These are phyloP conservation scores for Boletus edulis DNA, from an alignment of 768 basidiomycete genomes.

Conservation along the genomic window DNA sequence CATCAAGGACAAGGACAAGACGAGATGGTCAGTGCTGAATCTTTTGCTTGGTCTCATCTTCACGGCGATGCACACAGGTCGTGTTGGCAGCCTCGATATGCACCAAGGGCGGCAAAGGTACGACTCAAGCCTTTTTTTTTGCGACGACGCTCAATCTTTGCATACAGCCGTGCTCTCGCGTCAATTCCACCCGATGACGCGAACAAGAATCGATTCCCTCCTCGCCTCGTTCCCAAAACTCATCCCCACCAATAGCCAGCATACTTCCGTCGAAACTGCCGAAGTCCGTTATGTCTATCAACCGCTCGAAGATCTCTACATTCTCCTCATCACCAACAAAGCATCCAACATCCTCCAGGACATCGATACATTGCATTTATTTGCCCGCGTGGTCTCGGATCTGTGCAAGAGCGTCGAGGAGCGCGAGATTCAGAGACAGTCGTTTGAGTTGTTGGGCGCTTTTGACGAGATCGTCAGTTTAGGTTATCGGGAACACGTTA, in stretches of 20 bases:
- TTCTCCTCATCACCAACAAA: slow-evolving; percentile 96
- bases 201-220: slow-evolving; percentile 90
- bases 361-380: slow-evolving; percentile 93
- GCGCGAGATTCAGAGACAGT: slow-evolving; percentile 83
- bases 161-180: slow-evolving; percentile 86
- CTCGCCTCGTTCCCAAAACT: slow-evolving; percentile 97
- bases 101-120: slow-evolving; percentile 91
- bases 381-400: slow-evolving; percentile 91
- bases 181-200: slow-evolving; percentile 92
- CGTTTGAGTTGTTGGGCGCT: slow-evolving; percentile 91
- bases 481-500: slow-evolving; percentile 80
- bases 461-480: slow-evolving; percentile 96
- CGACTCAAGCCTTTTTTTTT: slow-evolving; percentile 24
- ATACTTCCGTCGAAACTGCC: slow-evolving; percentile 93
- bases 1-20: not conserved
- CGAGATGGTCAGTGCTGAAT: slow-evolving; percentile 20
- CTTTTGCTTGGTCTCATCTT: not conserved
- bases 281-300: slow-evolving; percentile 98
- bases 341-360: slow-evolving; percentile 99
- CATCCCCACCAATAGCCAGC: slow-evolving; percentile 91
- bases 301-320: slow-evolving; percentile 94
- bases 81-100: slow-evolving; percentile 94
- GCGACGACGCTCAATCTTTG: not conserved
- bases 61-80: slow-evolving; percentile 48
- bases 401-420: slow-evolving; percentile 85